Evolutionary conservation across 306 rosid genomes (phyloP).

Genomic region (Rosa lucieae): DNA sequence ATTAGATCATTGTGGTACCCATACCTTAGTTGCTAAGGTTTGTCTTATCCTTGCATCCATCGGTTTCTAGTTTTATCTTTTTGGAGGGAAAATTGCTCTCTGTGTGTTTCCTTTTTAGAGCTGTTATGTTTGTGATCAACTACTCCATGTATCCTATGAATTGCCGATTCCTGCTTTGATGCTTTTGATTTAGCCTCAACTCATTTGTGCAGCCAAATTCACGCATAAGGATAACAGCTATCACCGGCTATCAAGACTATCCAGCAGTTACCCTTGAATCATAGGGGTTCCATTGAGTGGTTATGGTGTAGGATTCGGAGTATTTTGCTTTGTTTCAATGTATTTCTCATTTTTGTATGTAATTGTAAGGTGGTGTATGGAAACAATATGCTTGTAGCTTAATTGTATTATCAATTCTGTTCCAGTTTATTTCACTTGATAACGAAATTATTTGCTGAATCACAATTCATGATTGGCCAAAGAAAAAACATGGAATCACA

Average conservation of each 20-base stretch:
- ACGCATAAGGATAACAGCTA: conserved; percentile 76
- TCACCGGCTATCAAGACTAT: conserved; percentile 84
- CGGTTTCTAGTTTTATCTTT: background rate
- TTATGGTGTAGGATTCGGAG: conserved; percentile 11
- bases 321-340: background rate
- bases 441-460: background rate
- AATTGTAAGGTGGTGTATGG: conserved; percentile 12
- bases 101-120: background rate
- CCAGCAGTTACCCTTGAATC: conserved; percentile 77
- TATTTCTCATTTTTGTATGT: conserved; percentile 10
- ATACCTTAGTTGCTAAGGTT: background rate
- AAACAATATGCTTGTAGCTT: background rate
- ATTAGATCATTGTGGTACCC: background rate
- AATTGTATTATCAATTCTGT: background rate
- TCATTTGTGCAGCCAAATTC: conserved; percentile 74
- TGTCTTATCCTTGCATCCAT: background rate
- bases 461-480: background rate
- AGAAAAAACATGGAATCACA: background rate
- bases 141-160: background rate
- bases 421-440: background rate
- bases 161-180: conserved; percentile 11
- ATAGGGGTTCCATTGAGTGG: conserved; percentile 9
- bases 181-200: conserved; percentile 33
- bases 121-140: background rate
- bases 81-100: background rate